These are phyloP conservation scores for Nissolia schottii DNA, from an alignment of 306 rosid species.

Conservation along the genomic window DNA sequence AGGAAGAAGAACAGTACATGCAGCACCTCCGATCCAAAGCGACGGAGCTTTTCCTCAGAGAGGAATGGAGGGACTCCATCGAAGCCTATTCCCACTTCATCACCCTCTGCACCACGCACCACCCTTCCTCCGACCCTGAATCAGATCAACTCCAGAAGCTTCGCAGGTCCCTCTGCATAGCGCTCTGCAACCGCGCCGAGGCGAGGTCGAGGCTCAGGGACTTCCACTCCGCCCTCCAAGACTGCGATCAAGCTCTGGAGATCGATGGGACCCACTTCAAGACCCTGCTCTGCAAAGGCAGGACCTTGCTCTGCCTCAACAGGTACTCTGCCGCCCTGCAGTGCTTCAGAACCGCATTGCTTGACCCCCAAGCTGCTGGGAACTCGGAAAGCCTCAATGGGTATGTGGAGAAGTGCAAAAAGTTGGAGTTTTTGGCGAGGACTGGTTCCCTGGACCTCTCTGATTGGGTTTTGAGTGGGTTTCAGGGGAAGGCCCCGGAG, in stretches of 20 bases:
- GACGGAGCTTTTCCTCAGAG: conserved; percentile 73
- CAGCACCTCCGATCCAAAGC: conserved; percentile 83
- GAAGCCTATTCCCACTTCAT: conserved; percentile 57
- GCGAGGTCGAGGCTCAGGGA: conserved; percentile 56
- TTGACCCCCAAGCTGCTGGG: conserved; percentile 46
- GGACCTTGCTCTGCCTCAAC: conserved; percentile 59
- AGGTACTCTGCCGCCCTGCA: conserved; percentile 57
- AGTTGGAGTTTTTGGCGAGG: conserved; percentile 54
- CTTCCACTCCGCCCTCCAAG: conserved; percentile 48
- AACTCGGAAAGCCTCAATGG: conserved; percentile 43
- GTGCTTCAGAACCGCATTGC: conserved; percentile 53
- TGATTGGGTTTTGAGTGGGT: conserved; percentile 65
- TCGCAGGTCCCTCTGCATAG: conserved; percentile 62
- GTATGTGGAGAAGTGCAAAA: conserved; percentile 69
- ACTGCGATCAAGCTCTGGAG: conserved; percentile 64
- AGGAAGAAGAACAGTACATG: conserved; percentile 40
- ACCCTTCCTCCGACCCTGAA: conserved; percentile 16
- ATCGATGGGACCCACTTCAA: conserved; percentile 66
- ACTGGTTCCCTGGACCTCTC: conserved; percentile 78
- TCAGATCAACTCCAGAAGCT: conserved; percentile 37
- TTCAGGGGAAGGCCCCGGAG: conserved; percentile 57
- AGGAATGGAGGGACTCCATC: conserved; percentile 71
- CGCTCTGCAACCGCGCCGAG: conserved; percentile 77
- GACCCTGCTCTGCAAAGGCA: conserved; percentile 82
- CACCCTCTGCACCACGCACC: conserved; percentile 42